phyloP scores from a whole-genome alignment of 495 filamentous ascomycete genomes.

The Schizothecium vesticola region DNA sequence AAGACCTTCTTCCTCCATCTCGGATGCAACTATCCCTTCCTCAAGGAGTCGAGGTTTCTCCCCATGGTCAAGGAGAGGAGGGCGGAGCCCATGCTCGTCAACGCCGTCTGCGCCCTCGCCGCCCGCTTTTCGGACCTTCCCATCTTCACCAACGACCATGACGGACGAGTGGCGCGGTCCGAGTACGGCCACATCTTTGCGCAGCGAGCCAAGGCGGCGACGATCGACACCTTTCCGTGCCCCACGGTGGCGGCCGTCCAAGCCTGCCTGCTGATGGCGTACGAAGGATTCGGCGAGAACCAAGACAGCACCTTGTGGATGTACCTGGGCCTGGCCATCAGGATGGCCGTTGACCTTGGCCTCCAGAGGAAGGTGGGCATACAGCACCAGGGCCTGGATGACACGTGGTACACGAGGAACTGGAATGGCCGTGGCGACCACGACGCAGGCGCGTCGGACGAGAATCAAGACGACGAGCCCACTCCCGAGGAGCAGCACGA shows the following conservation, averaged over 20 bases:
- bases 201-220: conserved; percentile 65
- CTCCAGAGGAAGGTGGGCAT: conserved; percentile 73
- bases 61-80: conserved; percentile 67
- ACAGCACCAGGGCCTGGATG: conserved; percentile 58
- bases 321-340: conserved; percentile 78
- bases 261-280: conserved; percentile 73
- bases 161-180: conserved; percentile 49
- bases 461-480: conserved; percentile 37
- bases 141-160: conserved; percentile 52
- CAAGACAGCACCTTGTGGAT: conserved; percentile 87
- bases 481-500: conserved; percentile 53
- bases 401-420: conserved; percentile 41
- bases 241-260: conserved; percentile 76
- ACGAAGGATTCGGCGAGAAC: conserved; percentile 79
- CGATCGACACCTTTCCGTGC: conserved; percentile 71
- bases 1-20: conserved; percentile 73
- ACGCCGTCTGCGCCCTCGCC: conserved; percentile 73
- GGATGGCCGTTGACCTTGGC: conserved; percentile 81
- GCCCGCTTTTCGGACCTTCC: conserved; percentile 74
- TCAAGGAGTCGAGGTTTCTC: conserved; percentile 63
- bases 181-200: conserved; percentile 70
- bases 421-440: conserved; percentile 32
- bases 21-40: conserved; percentile 77
- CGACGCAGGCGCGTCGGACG: conserved; percentile 24
- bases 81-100: conserved; percentile 80